phyloP scores from a whole-genome alignment of 2,329 filamentous ascomycete species.

The Metarhizium sp. region DNA sequence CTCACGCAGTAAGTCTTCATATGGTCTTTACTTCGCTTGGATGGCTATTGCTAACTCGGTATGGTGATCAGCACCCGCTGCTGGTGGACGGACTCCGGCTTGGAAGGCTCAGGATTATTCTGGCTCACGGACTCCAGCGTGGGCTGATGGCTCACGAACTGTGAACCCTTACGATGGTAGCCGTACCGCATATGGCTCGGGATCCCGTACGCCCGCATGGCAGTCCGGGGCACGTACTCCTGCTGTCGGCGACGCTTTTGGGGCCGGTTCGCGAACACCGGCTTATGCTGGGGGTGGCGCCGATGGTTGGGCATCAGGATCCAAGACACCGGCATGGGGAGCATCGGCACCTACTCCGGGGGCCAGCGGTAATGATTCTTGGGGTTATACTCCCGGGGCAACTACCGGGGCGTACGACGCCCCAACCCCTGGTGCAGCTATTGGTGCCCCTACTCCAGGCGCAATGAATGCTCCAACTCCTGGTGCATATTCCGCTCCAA shows the following conservation, averaged over 20 bases:
- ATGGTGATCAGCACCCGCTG: slow-evolving; percentile 38
- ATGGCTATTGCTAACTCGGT: not conserved
- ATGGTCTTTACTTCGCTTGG: not conserved
- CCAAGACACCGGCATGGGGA: slow-evolving; percentile 70
- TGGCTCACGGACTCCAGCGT: slow-evolving; percentile 59
- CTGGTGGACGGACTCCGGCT: slow-evolving; percentile 51
- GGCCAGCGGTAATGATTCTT: slow-evolving; percentile 47
- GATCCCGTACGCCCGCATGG: slow-evolving; percentile 67
- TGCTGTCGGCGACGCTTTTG: slow-evolving; percentile 50
- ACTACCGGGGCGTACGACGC: slow-evolving; percentile 54
- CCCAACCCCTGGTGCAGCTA: slow-evolving; percentile 52
- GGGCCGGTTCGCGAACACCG: slow-evolving; percentile 58
- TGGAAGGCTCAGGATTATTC: slow-evolving; percentile 46
- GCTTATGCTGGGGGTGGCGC: slow-evolving; percentile 40
- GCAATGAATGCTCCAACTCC: slow-evolving; percentile 63
- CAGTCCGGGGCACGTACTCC: slow-evolving; percentile 68
- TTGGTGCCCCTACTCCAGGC: slow-evolving; percentile 52
- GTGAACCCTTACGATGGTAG: slow-evolving; percentile 64
- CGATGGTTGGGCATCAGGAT: slow-evolving; percentile 57
- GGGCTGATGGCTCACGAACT: slow-evolving; percentile 58
- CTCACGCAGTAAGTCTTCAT: slow-evolving; percentile 49
- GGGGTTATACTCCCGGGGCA: slow-evolving; percentile 48
- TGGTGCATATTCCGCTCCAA: slow-evolving; percentile 56
- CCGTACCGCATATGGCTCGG: slow-evolving; percentile 68
- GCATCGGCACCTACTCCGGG: slow-evolving; percentile 49